A percentile compares a stretch with the other conserved stretches of the same genome.
Conservation (phyloP, 768 basidiomycete genomes). For the Tephrocybe rancida region DNA sequence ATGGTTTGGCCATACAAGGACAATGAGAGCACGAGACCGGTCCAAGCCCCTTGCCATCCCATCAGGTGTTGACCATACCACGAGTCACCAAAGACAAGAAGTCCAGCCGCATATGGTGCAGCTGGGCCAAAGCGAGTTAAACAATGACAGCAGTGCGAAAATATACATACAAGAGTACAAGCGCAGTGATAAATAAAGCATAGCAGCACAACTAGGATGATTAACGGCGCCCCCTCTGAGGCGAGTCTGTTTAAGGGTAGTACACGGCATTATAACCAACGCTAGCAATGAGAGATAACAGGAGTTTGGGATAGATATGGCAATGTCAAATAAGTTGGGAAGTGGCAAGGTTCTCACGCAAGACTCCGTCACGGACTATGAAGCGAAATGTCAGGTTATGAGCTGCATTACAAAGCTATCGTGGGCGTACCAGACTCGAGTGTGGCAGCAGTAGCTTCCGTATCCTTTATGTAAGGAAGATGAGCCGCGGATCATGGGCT, state of each 20-base stretch:
- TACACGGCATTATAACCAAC: neutral
- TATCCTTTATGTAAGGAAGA: slow-evolving; percentile 45
- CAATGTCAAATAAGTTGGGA: slow-evolving; percentile 59
- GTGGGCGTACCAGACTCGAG: slow-evolving; percentile 48
- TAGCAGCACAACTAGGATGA: neutral
- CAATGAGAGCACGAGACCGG: slow-evolving; percentile 1
- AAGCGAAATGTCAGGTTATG: neutral
- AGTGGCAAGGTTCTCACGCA: slow-evolving; percentile 55
- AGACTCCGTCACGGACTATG: slow-evolving; percentile 62
- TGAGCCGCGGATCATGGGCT: neutral
- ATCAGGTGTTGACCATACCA: slow-evolving; percentile 1
- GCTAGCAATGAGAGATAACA: neutral
- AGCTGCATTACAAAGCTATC: neutral
- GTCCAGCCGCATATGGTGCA: neutral
- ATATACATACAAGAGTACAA: neutral
- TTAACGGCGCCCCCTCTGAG: neutral
- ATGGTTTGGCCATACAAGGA: slow-evolving; percentile 2
- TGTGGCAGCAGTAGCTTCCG: slow-evolving; percentile 60
- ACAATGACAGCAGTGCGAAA: neutral
- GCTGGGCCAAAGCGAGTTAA: neutral
- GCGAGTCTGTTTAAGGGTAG: neutral
- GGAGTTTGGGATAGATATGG: neutral
- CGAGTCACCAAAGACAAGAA: neutral
- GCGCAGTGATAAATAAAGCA: neutral
- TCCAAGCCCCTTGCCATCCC: slow-evolving; percentile 10